Evolutionary conservation across 805 yeast genomes (phyloP).

Genomic region (Candida tammaniensis): DNA sequence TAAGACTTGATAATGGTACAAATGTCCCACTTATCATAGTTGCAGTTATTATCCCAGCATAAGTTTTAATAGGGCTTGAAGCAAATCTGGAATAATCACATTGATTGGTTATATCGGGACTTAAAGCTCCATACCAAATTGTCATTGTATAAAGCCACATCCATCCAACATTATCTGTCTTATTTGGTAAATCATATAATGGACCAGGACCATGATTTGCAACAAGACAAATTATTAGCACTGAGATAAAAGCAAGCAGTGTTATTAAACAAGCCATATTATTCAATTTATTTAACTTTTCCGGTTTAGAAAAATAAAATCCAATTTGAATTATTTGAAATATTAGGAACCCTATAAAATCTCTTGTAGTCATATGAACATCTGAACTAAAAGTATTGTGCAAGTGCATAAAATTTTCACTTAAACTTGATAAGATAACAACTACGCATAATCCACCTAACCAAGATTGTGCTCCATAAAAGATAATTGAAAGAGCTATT

Average conservation of each 20-base stretch:
- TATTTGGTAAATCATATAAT: constrained; percentile 6
- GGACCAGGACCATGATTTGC: constrained; percentile 30
- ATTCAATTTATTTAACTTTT: constrained; percentile 30
- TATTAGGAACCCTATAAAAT: constrained; percentile 41
- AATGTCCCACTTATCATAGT: constrained; percentile 38
- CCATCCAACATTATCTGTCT: constrained; percentile 28
- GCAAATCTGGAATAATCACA: constrained; percentile 39
- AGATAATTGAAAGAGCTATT: constrained; percentile 43
- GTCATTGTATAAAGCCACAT: constrained; percentile 38
- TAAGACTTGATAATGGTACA: constrained; percentile 45
- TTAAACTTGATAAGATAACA: constrained; percentile 35
- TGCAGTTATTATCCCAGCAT: constrained; percentile 27
- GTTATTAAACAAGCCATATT: constrained; percentile 24
- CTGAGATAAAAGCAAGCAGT: constrained; percentile 36
- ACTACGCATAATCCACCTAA: constrained; percentile 45
- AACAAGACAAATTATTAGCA: constrained; percentile 24
- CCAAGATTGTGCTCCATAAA: constrained; percentile 46
- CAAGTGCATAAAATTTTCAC: constrained; percentile 35
- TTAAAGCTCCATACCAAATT: constrained; percentile 34
- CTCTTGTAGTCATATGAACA: constrained; percentile 38
- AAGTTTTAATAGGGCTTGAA: constrained; percentile 1
- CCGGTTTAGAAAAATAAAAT: constrained; percentile 43
- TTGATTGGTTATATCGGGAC: constrained; percentile 38
- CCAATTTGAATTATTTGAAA: constrained; percentile 45
- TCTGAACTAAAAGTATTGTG: constrained; percentile 34